Evolutionary conservation across 2,329 filamentous ascomycete genomes (phyloP).

Genomic region (Aspergillus ochraceus): DNA sequence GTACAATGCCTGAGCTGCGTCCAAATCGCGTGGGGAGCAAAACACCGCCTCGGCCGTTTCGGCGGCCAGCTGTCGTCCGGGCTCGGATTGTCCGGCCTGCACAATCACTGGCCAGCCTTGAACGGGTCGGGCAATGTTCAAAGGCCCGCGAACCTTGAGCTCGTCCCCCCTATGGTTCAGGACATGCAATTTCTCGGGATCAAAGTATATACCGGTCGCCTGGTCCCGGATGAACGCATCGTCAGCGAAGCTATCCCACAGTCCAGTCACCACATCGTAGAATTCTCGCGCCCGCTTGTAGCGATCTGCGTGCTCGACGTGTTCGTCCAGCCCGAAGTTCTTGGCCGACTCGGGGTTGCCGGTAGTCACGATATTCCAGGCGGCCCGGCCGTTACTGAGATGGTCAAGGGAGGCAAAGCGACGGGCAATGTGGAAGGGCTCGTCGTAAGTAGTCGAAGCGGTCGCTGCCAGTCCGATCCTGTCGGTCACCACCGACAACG

Average conservation of each 20-base stretch:
- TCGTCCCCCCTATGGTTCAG: conserved; percentile 53
- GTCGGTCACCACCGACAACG: conserved; percentile 50
- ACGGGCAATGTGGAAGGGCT: conserved; percentile 54
- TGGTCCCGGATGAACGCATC: conserved; percentile 54
- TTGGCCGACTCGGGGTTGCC: conserved; percentile 54
- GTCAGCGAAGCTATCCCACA: conserved; percentile 58
- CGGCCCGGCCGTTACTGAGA: conserved; percentile 50
- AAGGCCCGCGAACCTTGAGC: conserved; percentile 48
- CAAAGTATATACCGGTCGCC: conserved; percentile 51
- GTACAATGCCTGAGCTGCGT: conserved; percentile 50
- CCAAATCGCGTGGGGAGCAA: conserved; percentile 50
- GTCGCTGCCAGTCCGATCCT: conserved; percentile 55
- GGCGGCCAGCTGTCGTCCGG: conserved; percentile 52
- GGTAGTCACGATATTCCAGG: conserved; percentile 58
- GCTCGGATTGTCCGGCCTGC: conserved; percentile 56
- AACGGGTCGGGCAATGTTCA: conserved; percentile 55
- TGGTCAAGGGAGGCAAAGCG: conserved; percentile 56
- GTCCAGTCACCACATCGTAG: conserved; percentile 54
- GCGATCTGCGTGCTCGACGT: conserved; percentile 50
- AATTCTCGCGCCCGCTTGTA: conserved; percentile 56
- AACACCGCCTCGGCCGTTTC: conserved; percentile 57
- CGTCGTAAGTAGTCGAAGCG: conserved; percentile 55
- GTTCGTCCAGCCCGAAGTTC: conserved; percentile 54
- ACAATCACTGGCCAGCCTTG: conserved; percentile 60
- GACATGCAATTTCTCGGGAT: conserved; percentile 54